Evolutionary conservation across 192 early-diverging fungal species (phyloP), one percentile per base, ranked within the genome.

Genomic region (Lobosporangium transversale): DNA sequence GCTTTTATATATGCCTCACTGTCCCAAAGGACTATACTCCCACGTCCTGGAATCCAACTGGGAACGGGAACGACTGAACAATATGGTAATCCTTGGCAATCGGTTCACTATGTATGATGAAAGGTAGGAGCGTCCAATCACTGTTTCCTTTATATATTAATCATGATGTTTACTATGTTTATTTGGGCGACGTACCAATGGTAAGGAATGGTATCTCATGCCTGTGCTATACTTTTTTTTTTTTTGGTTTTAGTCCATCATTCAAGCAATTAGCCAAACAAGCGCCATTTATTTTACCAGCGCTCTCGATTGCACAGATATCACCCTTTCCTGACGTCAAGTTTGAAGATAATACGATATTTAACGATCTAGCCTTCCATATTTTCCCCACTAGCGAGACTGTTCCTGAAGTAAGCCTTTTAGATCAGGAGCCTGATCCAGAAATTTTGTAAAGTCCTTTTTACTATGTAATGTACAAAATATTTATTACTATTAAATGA

Each of bases 1-100:
- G 14, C 36, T 82, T 3, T 50, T 79, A 15, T 82, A 67, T 37
- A 82, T 82, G 81, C 81, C 81, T 1, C 81, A 82, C 52, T 82
- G 81, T 30, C 81, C 81, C 12, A 67, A 76, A 40, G 76, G 76
- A 14, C 64, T 82, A 20, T 82, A 82, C 30, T 75, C 78, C 15
- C 66, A 59, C 30, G 52, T 82, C 18, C 54, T 82, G 3, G 66
- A 66, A 27, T 35, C 62, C 17, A 82, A 82, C 27, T 82, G 81
- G 81, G 30, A 66, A 4, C 68, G 48, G 10, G n/a, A 54, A 24
- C 45, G 58, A 5, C 27, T 82, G 33, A 30, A 68, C 26, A 44
- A 67, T 0, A 23, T 82, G 1, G 54, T 79, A 2, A 66, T 82
- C 15, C 50, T 82, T 23, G 81, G 81, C 18, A 82, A 82, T 36